Base-by-base conservation (phyloP, 1,139 yeast genomes). In the Suhomyces ambrosiae region DNA sequence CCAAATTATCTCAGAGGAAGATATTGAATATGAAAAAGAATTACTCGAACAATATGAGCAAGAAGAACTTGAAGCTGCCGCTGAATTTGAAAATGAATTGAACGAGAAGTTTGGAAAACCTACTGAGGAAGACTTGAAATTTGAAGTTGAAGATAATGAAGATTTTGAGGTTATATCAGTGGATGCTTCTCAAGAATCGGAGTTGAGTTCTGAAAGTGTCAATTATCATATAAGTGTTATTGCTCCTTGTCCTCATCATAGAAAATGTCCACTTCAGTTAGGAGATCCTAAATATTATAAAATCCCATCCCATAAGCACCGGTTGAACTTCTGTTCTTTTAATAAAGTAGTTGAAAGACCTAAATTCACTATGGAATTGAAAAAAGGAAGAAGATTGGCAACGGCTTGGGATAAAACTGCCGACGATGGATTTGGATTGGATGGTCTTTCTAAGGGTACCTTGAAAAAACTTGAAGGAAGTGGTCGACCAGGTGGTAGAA, bases 181-280 rank as follows among this genome's bases (percentile, higher is more conserved):
- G 1, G 57, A 55, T 3, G 53, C 49, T 14, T 46, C 49, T 7
- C 43, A 37, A 2, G 44, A 49, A 7, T 24, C 45, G 7, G 38
- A 34, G 13, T 43, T 54, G 9, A 33, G 51, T 5, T 30, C 52
- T 15, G 52, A 58, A 46, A 50, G 61, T 50, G 65, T 68, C 3
- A 74, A 73, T 47, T 82, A 74, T 51, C 81, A 82, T 47, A 50
- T 85, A 29, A 74, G 73, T 37, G 73, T 90, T 8, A 54, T 92
- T 21, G 96, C 96, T 0, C 98, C 98, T 3, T 92, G 97, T 56
- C 65, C 95, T 0, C 97, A 92, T 58, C 97, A 89, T 52, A 78
- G 82, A 19, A 76, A 71, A 49, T 90, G 97, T 54, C 97, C 98
- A 0, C 65, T 92, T 38, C 97, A 89, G 57, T 72, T 80, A 22